phyloP scores from a whole-genome alignment of 495 filamentous ascomycete genomes.

The Neurospora sp. region DNA sequence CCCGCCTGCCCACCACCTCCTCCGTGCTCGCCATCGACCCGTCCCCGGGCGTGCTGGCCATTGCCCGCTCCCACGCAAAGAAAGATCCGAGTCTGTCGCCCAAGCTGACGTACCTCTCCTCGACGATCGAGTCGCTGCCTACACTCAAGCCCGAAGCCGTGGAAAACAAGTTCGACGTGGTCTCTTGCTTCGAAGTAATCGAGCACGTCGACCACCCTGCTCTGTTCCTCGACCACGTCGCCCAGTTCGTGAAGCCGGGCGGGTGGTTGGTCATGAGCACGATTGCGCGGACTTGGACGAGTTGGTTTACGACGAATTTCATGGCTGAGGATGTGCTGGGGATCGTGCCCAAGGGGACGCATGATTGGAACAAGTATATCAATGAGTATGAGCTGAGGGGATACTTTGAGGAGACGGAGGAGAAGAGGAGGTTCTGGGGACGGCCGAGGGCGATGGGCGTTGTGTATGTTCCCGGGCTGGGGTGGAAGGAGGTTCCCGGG shows the following conservation, averaged over 20 bases:
- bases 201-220: conserved; percentile 74
- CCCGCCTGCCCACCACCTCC: conserved; percentile 55
- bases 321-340: conserved; percentile 81
- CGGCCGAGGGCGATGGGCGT: conserved; percentile 63
- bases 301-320: conserved; percentile 84
- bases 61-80: conserved; percentile 65
- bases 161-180: conserved; percentile 51
- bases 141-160: conserved; percentile 23
- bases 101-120: conserved; percentile 60
- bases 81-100: conserved; percentile 51
- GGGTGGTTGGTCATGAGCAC: conserved; percentile 89
- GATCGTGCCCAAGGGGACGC: conserved; percentile 84
- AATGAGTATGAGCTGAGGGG: conserved; percentile 69
- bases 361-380: conserved; percentile 93
- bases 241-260: conserved; percentile 71
- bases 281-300: conserved; percentile 77
- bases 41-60: conserved; percentile 60
- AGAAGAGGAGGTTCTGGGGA: conserved; percentile 25
- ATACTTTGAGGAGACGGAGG: conserved; percentile 44
- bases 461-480: conserved; percentile 79
- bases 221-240: conserved; percentile 56
- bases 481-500: conserved; percentile 77
- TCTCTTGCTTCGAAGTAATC: conserved; percentile 87
- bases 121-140: conserved; percentile 57
- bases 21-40: conserved; percentile 81